Evolutionary conservation across 139 green algal species (phyloP).

Genomic region (Coccomyxa sp.): DNA sequence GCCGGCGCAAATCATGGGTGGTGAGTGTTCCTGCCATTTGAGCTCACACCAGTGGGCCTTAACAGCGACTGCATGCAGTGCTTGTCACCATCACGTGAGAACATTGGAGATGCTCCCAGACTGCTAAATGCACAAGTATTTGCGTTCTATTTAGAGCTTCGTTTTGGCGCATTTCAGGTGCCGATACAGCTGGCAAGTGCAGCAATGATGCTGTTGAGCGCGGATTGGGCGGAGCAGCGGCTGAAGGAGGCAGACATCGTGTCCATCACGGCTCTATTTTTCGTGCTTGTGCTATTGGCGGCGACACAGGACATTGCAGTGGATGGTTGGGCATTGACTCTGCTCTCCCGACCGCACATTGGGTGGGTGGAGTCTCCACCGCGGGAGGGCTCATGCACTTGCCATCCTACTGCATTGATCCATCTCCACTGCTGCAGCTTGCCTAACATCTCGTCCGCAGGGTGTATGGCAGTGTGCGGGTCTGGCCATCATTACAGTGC

Average conservation of each 20-base stretch:
- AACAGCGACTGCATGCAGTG: not conserved
- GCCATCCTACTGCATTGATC: not conserved
- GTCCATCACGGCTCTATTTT: constrained; percentile 75
- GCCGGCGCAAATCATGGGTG: constrained; percentile 83
- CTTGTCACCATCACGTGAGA: not conserved
- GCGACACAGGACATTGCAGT: constrained; percentile 95
- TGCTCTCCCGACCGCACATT: constrained; percentile 76
- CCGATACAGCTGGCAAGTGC: constrained; percentile 38
- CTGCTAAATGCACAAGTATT: no score
- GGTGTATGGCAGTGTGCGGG: no score
- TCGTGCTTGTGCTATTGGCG: constrained; percentile 79
- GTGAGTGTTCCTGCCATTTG: constrained; percentile 56
- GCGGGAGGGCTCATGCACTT: not conserved
- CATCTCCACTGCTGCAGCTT: not conserved
- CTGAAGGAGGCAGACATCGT: constrained; percentile 52
- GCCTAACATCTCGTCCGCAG: no score
- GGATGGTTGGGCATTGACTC: constrained; percentile 90
- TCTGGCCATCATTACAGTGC: no score
- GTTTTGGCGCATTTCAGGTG: constrained; percentile 1
- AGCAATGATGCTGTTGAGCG: constrained; percentile 34
- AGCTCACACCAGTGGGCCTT: not conserved
- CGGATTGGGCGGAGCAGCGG: constrained; percentile 26
- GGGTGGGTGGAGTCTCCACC: constrained; percentile 24
- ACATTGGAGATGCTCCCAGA: no score
- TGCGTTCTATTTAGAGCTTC: no score